Evolutionary conservation across 345 rosid genomes (phyloP).

Genomic region (Trapa incisa): DNA sequence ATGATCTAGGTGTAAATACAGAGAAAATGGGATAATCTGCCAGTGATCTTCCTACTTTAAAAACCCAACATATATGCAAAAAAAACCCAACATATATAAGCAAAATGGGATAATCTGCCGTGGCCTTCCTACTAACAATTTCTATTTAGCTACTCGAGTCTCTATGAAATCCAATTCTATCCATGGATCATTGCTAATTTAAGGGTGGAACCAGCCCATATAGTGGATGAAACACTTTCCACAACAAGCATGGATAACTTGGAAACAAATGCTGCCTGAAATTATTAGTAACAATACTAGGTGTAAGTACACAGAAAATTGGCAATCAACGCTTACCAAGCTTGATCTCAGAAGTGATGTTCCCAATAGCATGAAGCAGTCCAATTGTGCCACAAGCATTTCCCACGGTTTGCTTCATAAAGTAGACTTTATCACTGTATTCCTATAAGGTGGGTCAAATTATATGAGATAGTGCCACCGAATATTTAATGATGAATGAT

Average conservation of each 20-base stretch:
- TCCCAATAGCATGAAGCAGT: slow-evolving; percentile 90
- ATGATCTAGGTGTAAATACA: no score
- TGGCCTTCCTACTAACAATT: not conserved
- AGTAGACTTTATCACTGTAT: slow-evolving; percentile 53
- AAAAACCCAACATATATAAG: no score
- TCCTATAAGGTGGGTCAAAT: slow-evolving; percentile 30
- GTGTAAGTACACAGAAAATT: not conserved
- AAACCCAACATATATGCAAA: no score
- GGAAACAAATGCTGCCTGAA: not conserved
- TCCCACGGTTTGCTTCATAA: slow-evolving; percentile 93
- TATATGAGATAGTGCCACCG: not conserved
- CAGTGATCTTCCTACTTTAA: no score
- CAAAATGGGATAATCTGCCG: no score
- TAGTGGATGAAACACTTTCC: not conserved
- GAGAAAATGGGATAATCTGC: no score
- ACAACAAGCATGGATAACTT: not conserved
- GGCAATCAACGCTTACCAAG: slow-evolving; percentile 34
- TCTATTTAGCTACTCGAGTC: not conserved
- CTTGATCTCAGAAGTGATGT: slow-evolving; percentile 58
- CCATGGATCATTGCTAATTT: not conserved
- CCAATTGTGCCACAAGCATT: slow-evolving; percentile 98
- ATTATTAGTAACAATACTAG: not conserved
- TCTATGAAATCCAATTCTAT: not conserved
- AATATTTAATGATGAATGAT: not conserved
- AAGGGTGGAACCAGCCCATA: not conserved